phyloP scores from a whole-genome alignment of 305 asterid genomes.

The Withania somnifera region DNA sequence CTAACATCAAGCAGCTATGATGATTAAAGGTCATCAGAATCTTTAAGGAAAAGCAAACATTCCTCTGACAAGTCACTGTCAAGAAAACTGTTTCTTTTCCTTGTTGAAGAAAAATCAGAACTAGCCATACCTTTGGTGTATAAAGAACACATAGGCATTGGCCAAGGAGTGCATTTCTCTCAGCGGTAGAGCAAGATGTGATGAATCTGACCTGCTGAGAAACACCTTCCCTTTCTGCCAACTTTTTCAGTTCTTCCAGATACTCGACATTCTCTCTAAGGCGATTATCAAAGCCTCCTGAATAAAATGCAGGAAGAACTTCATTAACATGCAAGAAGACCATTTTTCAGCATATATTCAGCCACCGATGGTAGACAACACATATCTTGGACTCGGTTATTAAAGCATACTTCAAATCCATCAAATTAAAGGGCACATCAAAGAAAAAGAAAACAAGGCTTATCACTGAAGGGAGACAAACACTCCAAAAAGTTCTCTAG shows the following conservation, averaged over 20 bases:
- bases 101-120: not conserved
- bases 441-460: not conserved
- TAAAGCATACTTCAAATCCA: not conserved
- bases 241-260: conserved; percentile 56
- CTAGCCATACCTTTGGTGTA: conserved; percentile 60
- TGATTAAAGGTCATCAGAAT: too few relatives aligned
- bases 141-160: conserved; percentile 74
- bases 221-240: conserved; percentile 65
- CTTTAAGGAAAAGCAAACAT: too few relatives aligned
- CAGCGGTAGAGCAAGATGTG: conserved; percentile 81
- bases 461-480: not conserved
- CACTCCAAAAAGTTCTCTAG: not conserved
- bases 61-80: too few relatives aligned
- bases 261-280: conserved; percentile 85
- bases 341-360: not conserved
- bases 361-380: not conserved
- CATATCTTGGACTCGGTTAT: not conserved
- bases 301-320: not conserved
- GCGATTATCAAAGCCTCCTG: conserved; percentile 88
- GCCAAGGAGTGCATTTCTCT: conserved; percentile 67
- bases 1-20: too few relatives aligned
- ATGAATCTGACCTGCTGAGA: conserved; percentile 50
- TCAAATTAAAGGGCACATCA: not conserved
- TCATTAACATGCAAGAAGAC: not conserved
- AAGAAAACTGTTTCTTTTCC: not conserved